Conservation (phyloP, 306 rosid species). For the Prunus mongolica region DNA sequence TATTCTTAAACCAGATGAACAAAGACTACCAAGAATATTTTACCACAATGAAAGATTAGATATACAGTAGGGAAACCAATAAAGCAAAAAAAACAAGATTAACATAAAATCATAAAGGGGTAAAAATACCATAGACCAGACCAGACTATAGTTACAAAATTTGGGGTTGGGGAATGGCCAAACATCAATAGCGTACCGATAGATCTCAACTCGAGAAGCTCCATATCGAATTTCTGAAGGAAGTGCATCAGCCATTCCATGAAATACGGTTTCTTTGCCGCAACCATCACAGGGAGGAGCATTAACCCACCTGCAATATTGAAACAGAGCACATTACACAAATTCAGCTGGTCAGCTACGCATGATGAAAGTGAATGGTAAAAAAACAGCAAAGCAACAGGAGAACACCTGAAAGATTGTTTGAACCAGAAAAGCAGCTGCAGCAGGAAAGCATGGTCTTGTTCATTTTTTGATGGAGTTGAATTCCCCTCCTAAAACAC, state of each 20-base stretch:
- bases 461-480: constrained; percentile 62
- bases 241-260: constrained; percentile 53
- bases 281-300: constrained; percentile 73
- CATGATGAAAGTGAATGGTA: not conserved
- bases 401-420: constrained; percentile 72
- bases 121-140: too few species aligned
- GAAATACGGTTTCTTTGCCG: constrained; percentile 46
- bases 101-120: too few species aligned
- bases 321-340: constrained; percentile 5
- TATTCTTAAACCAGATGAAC: not conserved
- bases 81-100: too few species aligned
- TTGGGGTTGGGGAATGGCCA: not conserved
- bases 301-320: constrained; percentile 69
- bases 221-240: constrained; percentile 61
- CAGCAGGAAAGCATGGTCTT: constrained; percentile 79
- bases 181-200: constrained; percentile 41
- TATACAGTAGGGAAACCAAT: too few species aligned
- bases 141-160: too few species aligned
- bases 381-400: constrained; percentile 11
- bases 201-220: constrained; percentile 67
- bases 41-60: not conserved
- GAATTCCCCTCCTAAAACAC: constrained; percentile 76
- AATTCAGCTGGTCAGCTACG: constrained; percentile 5
- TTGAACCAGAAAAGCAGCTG: constrained; percentile 98
- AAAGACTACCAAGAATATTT: not conserved